A percentile compares a stretch with the other conserved stretches of the same genome.
phyloP scores from a whole-genome alignment of 2,329 filamentous ascomycete species.

The Cordyceps javanica region DNA sequence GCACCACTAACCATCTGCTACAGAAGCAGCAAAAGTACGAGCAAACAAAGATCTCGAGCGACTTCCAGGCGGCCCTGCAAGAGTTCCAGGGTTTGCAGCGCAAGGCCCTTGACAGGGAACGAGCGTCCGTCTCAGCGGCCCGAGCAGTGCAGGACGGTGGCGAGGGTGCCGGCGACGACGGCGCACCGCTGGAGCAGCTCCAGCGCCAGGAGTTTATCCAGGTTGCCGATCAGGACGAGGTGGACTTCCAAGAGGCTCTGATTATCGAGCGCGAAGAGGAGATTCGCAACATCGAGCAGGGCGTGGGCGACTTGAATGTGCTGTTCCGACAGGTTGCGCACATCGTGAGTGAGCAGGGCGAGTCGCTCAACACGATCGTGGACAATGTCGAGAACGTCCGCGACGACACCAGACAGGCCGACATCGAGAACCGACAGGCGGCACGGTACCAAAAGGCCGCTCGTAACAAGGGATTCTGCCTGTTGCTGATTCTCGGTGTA shows the following conservation, averaged over 20 bases:
- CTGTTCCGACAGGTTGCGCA: slow-evolving; percentile 97
- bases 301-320: slow-evolving; percentile 91
- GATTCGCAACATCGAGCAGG: slow-evolving; percentile 96
- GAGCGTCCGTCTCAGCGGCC: slow-evolving; percentile 76
- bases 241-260: slow-evolving; percentile 93
- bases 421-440: slow-evolving; percentile 77
- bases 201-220: slow-evolving; percentile 69
- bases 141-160: slow-evolving; percentile 69
- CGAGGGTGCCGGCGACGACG: slow-evolving; percentile 29
- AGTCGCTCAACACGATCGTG: slow-evolving; percentile 77
- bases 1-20: neutral
- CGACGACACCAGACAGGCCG: slow-evolving; percentile 76
- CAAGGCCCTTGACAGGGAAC: slow-evolving; percentile 84
- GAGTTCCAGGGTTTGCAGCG: slow-evolving; percentile 94
- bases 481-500: slow-evolving; percentile 80
- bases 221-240: slow-evolving; percentile 84
- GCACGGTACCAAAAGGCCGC: slow-evolving; percentile 93
- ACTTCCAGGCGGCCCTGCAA: slow-evolving; percentile 81
- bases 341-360: slow-evolving; percentile 91
- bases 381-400: slow-evolving; percentile 82
- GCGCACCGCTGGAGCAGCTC: slow-evolving; percentile 38
- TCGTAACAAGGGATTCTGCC: slow-evolving; percentile 86
- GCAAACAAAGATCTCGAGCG: slow-evolving; percentile 87
- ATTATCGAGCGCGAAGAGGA: slow-evolving; percentile 96
- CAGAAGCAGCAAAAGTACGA: slow-evolving; percentile 95